A percentile compares a stretch with the other conserved stretches of the same genome.
These are phyloP conservation scores for Apiospora rasikravindrae DNA, from an alignment of 2,329 filamentous ascomycete genomes.

Conservation along the genomic window DNA sequence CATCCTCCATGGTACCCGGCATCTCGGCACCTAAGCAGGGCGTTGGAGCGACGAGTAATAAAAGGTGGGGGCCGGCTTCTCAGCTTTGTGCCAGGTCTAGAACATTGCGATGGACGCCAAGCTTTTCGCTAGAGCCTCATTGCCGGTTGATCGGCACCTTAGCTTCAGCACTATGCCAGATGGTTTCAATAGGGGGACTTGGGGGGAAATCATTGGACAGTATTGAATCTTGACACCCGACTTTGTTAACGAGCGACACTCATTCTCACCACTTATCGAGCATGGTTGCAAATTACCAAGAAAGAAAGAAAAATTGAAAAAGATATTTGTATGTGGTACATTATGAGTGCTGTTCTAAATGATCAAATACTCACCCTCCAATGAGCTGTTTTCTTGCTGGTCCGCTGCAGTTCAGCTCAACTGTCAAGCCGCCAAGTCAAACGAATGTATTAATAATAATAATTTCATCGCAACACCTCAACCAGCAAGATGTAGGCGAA, in stretches of 20 bases:
- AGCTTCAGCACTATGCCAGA: neutral
- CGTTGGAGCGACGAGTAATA: neutral
- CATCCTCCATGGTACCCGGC: neutral
- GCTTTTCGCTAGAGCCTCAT: neutral
- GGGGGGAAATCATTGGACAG: neutral
- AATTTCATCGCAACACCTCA: slow-evolving; percentile 8
- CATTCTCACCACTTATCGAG: too few relatives aligned
- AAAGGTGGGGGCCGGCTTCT: neutral
- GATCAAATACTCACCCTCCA: neutral
- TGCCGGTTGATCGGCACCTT: slow-evolving; percentile 13
- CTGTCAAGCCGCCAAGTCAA: neutral
- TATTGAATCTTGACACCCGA: neutral
- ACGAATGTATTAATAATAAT: slow-evolving; percentile 2
- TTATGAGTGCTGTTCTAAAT: neutral
- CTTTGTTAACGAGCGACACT: neutral
- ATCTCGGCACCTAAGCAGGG: slow-evolving; percentile 9
- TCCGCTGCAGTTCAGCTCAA: neutral
- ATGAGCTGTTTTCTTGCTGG: neutral
- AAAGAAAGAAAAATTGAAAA: neutral
- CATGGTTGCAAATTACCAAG: too few relatives aligned
- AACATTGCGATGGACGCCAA: slow-evolving; percentile 1
- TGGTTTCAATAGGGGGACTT: neutral
- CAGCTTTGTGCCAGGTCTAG: slow-evolving; percentile 1
- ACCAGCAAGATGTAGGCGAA: slow-evolving; percentile 4
- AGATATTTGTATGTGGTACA: neutral